Conservation (phyloP, 331 rosid genomes). For the Rosa hybrid region DNA sequence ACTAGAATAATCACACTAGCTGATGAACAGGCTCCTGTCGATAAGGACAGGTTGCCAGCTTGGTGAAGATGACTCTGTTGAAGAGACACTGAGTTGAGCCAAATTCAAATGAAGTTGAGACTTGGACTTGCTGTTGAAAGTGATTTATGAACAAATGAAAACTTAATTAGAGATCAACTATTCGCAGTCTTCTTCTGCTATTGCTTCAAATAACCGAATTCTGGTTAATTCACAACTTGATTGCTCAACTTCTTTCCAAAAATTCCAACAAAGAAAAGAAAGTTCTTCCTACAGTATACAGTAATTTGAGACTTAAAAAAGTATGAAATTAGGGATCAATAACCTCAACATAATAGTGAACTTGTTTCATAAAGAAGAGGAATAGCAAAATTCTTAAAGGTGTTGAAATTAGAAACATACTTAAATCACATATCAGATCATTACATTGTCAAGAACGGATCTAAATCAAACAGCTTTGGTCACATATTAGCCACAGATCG, state of each 20-base stretch:
- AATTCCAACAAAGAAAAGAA: neutral
- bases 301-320: neutral
- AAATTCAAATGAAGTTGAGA: neutral
- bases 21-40: neutral
- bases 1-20: neutral
- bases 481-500: neutral
- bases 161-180: neutral
- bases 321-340: neutral
- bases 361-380: neutral
- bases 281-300: neutral
- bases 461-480: constrained; percentile 5
- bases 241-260: neutral
- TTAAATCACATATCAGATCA: constrained; percentile 5
- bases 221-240: neutral
- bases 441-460: constrained; percentile 16
- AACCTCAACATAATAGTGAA: neutral
- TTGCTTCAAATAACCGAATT: neutral
- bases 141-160: neutral
- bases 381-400: neutral
- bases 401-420: neutral
- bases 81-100: neutral
- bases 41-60: constrained; percentile 1
- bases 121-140: neutral
- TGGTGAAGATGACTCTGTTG: neutral
- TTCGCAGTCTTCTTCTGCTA: neutral